Base-by-base conservation (phyloP, 345 rosid genomes). In the Aquilaria malaccensis region DNA sequence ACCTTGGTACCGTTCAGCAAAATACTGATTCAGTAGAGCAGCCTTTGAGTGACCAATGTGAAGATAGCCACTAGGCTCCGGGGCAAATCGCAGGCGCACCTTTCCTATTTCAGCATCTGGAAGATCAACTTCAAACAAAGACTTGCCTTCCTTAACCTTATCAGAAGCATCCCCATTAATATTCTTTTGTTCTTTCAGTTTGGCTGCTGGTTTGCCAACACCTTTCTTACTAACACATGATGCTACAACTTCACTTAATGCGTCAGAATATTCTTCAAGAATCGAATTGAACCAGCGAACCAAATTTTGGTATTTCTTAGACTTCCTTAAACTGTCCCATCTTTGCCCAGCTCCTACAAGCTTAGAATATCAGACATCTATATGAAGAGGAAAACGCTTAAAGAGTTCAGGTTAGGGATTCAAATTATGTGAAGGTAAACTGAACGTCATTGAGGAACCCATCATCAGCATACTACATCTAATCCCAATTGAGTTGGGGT, bases 11-110 rank as follows among this genome's bases (percentile, higher is more conserved):
- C 91, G 68, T 57, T 90, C 77, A 30, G 99, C 95, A 37, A 94
- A 94, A 67, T 90, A 88, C 69, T 94, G 81, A 76, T 90, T 94
- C 66, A 94, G 30, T 33, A 94, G 69, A 32, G 96, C 99, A 0
- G 99, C 99, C 67, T 90, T 94, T 9, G 97, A 84, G 56, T 94
- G 97, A 45, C 97, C 97, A 41, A 94, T 90, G 64, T 94, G 99
- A 70, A 94, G 99, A 77, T 71, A 94, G 49, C 99, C 99, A 12
- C 97, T 90, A 45, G 99, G 99, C 60, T 94, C 97, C 6, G 99
- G 99, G 6, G 99, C 97, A 79, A 94, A 94, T 49, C 96, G 80
- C 74, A 94, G 72, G 7, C 77, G 66, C 45, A 94, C 96, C 74
- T 85, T 82, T 64, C 99, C 95, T 49, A 83, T 31, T 62, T 85